Evolutionary conservation across 2,329 filamentous ascomycete species (phyloP).

Genomic region (Periglandula ipomoeae): DNA sequence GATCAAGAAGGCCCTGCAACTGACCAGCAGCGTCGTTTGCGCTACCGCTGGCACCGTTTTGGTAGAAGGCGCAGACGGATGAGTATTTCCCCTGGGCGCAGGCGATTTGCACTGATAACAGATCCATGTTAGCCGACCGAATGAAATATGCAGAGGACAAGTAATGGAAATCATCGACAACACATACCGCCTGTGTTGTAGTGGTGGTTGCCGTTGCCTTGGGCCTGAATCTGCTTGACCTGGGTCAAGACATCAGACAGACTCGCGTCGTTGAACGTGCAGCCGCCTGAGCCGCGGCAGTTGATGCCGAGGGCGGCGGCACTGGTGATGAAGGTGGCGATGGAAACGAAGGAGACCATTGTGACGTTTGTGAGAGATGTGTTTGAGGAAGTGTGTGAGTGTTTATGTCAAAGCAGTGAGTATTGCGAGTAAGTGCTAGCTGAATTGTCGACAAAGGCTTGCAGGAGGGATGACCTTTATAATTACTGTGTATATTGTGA

Average conservation of each 20-base stretch:
- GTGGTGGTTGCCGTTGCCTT: slow-evolving; percentile 9
- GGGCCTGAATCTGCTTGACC: slow-evolving; percentile 7
- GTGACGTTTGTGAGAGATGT: not conserved
- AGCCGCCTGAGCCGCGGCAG: slow-evolving; percentile 12
- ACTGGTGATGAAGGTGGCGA: slow-evolving; percentile 6
- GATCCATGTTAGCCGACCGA: too few relatives aligned
- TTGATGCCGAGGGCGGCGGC: slow-evolving; percentile 11
- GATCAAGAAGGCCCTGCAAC: slow-evolving; percentile 10
- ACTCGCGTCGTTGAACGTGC: slow-evolving; percentile 9
- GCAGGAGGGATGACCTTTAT: too few relatives aligned
- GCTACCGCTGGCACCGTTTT: slow-evolving; percentile 10
- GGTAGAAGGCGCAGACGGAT: slow-evolving; percentile 12
- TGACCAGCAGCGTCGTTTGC: slow-evolving; percentile 9
- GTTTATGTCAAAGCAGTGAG: too few relatives aligned
- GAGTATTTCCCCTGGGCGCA: slow-evolving; percentile 10
- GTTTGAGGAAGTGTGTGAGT: too few relatives aligned
- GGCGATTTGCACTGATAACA: slow-evolving; percentile 10
- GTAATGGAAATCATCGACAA: not conserved
- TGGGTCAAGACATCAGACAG: slow-evolving; percentile 8
- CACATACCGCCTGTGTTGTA: slow-evolving; percentile 9
- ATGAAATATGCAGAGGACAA: not conserved
- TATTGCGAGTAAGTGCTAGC: too few relatives aligned
- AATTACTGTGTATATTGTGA: too few relatives aligned
- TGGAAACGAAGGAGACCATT: slow-evolving; percentile 2
- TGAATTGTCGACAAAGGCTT: too few relatives aligned